phyloP scores from a whole-genome alignment of 2,329 filamentous ascomycete species.

The Macrophomina pseudophaseolina region DNA sequence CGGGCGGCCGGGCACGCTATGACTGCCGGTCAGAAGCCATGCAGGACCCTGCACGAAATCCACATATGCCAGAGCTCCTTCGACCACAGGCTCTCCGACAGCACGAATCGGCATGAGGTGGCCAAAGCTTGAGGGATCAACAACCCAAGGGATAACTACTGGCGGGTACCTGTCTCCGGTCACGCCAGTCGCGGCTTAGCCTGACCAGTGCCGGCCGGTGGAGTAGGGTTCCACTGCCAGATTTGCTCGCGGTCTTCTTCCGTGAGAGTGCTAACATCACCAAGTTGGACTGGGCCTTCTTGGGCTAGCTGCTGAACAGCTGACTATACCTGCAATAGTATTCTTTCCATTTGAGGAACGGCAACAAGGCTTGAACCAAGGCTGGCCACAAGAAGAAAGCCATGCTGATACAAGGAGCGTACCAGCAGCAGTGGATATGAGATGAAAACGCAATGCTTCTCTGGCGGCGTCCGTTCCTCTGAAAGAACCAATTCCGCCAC shows the following conservation, averaged over 20 bases:
- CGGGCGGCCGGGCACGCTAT: neutral
- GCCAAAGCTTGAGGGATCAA: constrained; percentile 40
- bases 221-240: constrained; percentile 48
- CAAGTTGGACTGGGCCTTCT: constrained; percentile 27
- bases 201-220: constrained; percentile 36
- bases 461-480: constrained; percentile 63
- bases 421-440: constrained; percentile 69
- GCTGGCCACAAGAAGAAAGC: constrained; percentile 66
- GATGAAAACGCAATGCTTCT: constrained; percentile 63
- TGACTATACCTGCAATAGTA: constrained; percentile 58
- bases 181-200: constrained; percentile 30
- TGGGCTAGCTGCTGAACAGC: constrained; percentile 56
- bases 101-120: constrained; percentile 50
- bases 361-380: constrained; percentile 67
- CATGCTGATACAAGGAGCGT: constrained; percentile 62
- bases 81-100: constrained; percentile 48
- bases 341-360: constrained; percentile 57
- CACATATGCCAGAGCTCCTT: constrained; percentile 42
- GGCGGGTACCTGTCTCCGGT: constrained; percentile 29
- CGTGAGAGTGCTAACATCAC: constrained; percentile 47
- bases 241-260: constrained; percentile 48
- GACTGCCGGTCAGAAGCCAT: constrained; percentile 44
- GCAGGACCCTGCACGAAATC: constrained; percentile 37
- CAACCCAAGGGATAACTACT: constrained; percentile 35
- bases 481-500: constrained; percentile 58